These are phyloP conservation scores for Bassia scoparia DNA, from an alignment of 148 eudicot genomes.

Conservation along the genomic window DNA sequence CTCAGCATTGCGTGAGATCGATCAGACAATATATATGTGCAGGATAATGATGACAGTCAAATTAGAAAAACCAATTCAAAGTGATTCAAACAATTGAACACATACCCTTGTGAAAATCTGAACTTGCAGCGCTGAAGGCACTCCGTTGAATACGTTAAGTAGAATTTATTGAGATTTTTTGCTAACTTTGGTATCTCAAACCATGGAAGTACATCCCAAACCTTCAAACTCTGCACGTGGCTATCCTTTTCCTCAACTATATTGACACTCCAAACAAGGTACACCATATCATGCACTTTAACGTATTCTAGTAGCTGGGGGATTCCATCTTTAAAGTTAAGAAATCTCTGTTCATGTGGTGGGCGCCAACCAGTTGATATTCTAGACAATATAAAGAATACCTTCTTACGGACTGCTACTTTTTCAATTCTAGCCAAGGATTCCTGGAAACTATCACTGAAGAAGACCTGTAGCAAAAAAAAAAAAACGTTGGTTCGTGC, in stretches of 20 bases:
- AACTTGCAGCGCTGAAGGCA: slow-evolving; percentile 15
- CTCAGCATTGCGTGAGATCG: too few relatives aligned
- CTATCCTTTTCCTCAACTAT: slow-evolving; percentile 13
- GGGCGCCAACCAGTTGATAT: slow-evolving; percentile 20
- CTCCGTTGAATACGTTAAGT: slow-evolving; percentile 12
- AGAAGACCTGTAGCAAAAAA: slow-evolving; percentile 3
- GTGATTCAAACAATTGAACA: neutral
- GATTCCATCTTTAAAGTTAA: slow-evolving; percentile 12
- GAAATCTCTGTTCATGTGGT: slow-evolving; percentile 14
- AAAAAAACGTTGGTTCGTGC: neutral
- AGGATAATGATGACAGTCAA: neutral
- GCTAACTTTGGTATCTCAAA: slow-evolving; percentile 15
- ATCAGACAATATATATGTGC: too few relatives aligned
- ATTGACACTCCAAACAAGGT: slow-evolving; percentile 19
- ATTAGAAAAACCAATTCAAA: neutral
- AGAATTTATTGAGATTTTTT: neutral
- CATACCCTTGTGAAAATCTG: slow-evolving; percentile 21
- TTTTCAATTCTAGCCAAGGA: slow-evolving; percentile 14
- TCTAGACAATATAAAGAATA: slow-evolving; percentile 4
- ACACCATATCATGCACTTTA: neutral
- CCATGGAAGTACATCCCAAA: slow-evolving; percentile 22
- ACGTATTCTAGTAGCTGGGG: slow-evolving; percentile 10
- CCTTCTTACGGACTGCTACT: neutral
- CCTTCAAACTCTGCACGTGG: slow-evolving; percentile 11
- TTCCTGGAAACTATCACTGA: slow-evolving; percentile 15